Conservation (phyloP, 1,139 yeast genomes). For the Yamadazyma atmosphaerica region DNA sequence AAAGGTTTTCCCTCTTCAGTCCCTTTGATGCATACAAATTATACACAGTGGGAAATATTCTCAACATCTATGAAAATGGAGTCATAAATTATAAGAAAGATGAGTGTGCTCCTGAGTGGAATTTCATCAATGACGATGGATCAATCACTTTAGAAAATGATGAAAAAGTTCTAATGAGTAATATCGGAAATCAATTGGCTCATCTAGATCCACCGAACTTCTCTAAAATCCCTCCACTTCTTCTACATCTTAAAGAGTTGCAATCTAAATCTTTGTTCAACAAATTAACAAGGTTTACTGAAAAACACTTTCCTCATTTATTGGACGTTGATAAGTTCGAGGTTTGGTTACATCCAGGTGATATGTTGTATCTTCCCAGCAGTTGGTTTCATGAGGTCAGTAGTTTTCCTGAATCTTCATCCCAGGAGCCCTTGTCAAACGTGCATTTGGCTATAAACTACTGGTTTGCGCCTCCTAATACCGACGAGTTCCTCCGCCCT, state of each 20-base stretch:
- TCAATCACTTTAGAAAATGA: constrained; percentile 39
- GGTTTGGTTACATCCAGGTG: constrained; percentile 58
- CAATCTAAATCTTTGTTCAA: constrained; percentile 21
- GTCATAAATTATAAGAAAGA: constrained; percentile 60
- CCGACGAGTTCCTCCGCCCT: constrained; percentile 24
- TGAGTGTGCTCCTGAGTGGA: constrained; percentile 59
- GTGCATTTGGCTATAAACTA: constrained; percentile 67
- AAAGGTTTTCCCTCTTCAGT: constrained; percentile 63
- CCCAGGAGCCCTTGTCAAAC: constrained; percentile 15
- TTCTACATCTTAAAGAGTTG: constrained; percentile 59
- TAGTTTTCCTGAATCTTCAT: constrained; percentile 46
- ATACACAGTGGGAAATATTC: constrained; percentile 60
- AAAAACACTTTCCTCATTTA: constrained; percentile 48
- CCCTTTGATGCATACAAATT: constrained; percentile 60
- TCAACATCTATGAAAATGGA: constrained; percentile 55
- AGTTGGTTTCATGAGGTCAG: constrained; percentile 86
- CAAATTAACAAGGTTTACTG: constrained; percentile 28
- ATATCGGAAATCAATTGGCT: constrained; percentile 2
- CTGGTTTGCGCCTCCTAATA: constrained; percentile 71
- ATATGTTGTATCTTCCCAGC: constrained; percentile 68
- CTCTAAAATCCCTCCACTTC: constrained; percentile 58
- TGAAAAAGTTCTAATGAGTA: neutral
- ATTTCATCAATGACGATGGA: constrained; percentile 60
- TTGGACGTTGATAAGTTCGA: constrained; percentile 38
- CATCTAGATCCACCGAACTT: constrained; percentile 66